phyloP scores from a whole-genome alignment of 1,139 yeast species.

The Dujonia santamariae region DNA sequence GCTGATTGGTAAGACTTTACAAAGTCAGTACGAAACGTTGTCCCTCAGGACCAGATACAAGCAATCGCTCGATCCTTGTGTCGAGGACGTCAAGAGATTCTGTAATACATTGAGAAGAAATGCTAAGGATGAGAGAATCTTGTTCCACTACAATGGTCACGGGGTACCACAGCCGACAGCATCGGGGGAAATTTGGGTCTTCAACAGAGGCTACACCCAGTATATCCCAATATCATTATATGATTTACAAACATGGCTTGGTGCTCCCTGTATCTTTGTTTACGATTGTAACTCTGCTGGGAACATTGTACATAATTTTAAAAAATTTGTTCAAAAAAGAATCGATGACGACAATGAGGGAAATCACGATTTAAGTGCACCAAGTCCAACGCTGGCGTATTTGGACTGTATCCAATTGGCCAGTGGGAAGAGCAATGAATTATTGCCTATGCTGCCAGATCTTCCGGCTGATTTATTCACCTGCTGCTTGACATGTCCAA shows the following conservation, averaged over 20 bases:
- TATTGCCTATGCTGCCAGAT: conserved; percentile 90
- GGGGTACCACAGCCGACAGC: conserved; percentile 98
- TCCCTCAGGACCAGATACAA: conserved; percentile 87
- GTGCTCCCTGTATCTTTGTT: conserved; percentile 95
- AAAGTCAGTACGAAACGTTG: conserved; percentile 84
- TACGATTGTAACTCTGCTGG: conserved; percentile 97
- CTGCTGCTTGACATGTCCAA: conserved; percentile 92
- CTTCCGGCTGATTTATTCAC: conserved; percentile 95
- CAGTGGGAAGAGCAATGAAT: conserved; percentile 85
- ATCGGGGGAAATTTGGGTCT: conserved; percentile 99
- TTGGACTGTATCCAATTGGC: conserved; percentile 91
- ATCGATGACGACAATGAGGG: conserved; percentile 83
- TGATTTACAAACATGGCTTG: conserved; percentile 94
- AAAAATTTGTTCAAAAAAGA: conserved; percentile 85
- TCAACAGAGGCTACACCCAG: conserved; percentile 94
- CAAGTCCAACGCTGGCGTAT: conserved; percentile 67
- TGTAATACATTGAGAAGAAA: conserved; percentile 85
- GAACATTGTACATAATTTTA: conserved; percentile 84
- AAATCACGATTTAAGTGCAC: conserved; percentile 61
- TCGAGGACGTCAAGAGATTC: conserved; percentile 90
- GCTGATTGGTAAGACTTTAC: conserved; percentile 83
- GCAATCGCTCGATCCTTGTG: conserved; percentile 90
- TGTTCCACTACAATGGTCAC: conserved; percentile 96
- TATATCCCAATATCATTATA: conserved; percentile 92
- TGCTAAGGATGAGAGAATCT: conserved; percentile 85